Base-by-base conservation (phyloP, 2,329 filamentous ascomycete species). In the Aspergillus candidus region DNA sequence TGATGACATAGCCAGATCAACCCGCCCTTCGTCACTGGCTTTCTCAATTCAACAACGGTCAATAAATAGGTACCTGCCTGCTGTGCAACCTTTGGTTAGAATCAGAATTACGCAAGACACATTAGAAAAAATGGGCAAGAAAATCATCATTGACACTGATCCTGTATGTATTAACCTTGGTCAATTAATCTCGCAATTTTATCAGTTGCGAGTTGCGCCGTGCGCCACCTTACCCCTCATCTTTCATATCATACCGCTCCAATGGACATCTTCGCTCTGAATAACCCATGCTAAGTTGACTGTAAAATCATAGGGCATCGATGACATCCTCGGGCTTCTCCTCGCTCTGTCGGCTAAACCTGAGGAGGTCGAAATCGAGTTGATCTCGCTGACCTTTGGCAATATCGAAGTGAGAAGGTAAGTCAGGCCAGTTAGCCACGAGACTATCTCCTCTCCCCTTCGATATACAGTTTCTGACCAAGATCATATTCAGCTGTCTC, bases 81-180 rank as follows among this genome's bases (percentile, higher is more conserved):
- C 22, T 27, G 22, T 27, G 22, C 22, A 27, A 27, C 22, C 22
- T 7, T 4, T 27, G 4, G 3, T 27, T 27, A 10, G 22, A 10
- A 27, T 27, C 22, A 8, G 22, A 22, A 7, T 4, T 22, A 22
- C 18, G 18, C 18, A 22, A 22, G 22, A 27, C 5, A 27, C 22
- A 10, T 6, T 2, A 27, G 22, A 27, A 10, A 27, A 10, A 27
- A 27, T 27, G 22, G 22, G 22, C 22, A 81, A 80, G 58, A 82
- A 84, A 59, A 83, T 98, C 55, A 96, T 98, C 58, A 93, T 98
- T 59, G 93, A 98, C 63, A 97, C 91, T 2, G 93, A 97, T 64
- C 91, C 91, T 71, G 90, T 87, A 74, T 54, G 65, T 47, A 10
- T 7, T 40, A 11, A 4, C 11, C 12, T 18, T n/a, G n/a, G n/a